A percentile compares a stretch with the other conserved stretches of the same genome.
Conservation (phyloP, 768 basidiomycete genomes). For the Lentinula detonsa region DNA sequence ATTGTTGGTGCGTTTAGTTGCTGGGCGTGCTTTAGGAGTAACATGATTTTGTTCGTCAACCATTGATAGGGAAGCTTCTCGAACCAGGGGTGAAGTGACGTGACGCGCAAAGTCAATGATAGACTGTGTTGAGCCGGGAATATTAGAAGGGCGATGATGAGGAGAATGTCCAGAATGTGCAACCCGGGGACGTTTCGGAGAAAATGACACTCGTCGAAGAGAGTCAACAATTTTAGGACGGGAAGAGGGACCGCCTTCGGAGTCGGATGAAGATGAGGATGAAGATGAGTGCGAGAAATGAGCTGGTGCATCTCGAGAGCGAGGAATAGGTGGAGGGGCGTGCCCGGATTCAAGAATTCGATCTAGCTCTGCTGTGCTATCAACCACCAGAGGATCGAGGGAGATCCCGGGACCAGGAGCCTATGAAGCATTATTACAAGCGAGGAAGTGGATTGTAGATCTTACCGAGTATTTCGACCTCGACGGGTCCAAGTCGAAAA, state of each 20-base stretch:
- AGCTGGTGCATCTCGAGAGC: constrained; percentile 32
- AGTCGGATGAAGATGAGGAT: constrained; percentile 45
- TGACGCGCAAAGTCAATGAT: constrained; percentile 3
- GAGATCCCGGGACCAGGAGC: constrained; percentile 26
- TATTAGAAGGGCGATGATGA: constrained; percentile 8
- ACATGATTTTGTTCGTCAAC: constrained; percentile 13
- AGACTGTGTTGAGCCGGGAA: background rate
- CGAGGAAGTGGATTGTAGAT: constrained; percentile 3
- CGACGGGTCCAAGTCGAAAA: constrained; percentile 48
- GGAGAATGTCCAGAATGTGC: constrained; percentile 23
- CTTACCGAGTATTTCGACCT: constrained; percentile 45
- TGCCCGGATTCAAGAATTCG: constrained; percentile 52
- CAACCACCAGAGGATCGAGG: constrained; percentile 54
- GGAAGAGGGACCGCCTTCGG: constrained; percentile 31
- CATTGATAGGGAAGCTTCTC: background rate
- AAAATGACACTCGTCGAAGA: constrained; percentile 64
- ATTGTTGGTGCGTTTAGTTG: constrained; percentile 20
- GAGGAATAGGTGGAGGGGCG: constrained; percentile 21
- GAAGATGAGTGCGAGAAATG: constrained; percentile 41
- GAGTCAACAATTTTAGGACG: constrained; percentile 69
- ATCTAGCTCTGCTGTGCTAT: constrained; percentile 58
- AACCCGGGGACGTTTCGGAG: constrained; percentile 67
- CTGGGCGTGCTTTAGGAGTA: constrained; percentile 13
- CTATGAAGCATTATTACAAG: constrained; percentile 2
- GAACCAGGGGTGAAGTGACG: constrained; percentile 5